Conservation (phyloP, 1,284 basidiomycete species). For the Apiotrichum gamsii region DNA sequence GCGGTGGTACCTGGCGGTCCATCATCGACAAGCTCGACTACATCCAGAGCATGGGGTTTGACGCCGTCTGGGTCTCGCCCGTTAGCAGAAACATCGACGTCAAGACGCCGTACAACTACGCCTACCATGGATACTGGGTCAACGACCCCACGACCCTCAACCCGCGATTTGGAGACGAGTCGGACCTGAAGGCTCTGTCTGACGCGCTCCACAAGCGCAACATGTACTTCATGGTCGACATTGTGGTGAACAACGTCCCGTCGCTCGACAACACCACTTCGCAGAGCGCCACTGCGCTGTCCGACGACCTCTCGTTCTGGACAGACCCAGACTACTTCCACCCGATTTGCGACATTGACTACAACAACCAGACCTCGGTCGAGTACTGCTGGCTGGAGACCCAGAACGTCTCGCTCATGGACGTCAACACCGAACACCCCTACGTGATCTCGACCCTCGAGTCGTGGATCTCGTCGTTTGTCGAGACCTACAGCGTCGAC, state of each 20-base stretch:
- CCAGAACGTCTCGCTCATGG: slow-evolving; percentile 59
- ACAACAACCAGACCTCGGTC: slow-evolving; percentile 58
- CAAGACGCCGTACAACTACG: slow-evolving; percentile 54
- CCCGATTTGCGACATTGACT: slow-evolving; percentile 60
- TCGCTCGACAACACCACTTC: slow-evolving; percentile 36
- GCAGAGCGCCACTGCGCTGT: slow-evolving; percentile 22
- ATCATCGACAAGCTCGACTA: slow-evolving; percentile 69
- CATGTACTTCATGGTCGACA: slow-evolving; percentile 74
- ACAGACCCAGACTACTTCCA: slow-evolving; percentile 52
- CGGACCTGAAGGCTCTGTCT: slow-evolving; percentile 62
- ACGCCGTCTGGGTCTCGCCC: slow-evolving; percentile 56
- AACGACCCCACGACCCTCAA: slow-evolving; percentile 62
- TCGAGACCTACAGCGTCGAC: slow-evolving; percentile 57
- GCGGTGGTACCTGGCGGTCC: slow-evolving; percentile 70
- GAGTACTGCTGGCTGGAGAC: slow-evolving; percentile 72
- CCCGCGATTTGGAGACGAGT: slow-evolving; percentile 59
- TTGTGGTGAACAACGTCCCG: slow-evolving; percentile 70
- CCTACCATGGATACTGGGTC: slow-evolving; percentile 48
- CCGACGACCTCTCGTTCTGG: slow-evolving; percentile 31
- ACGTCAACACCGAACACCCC: slow-evolving; percentile 64
- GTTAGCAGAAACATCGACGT: slow-evolving; percentile 59
- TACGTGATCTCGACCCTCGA: slow-evolving; percentile 56
- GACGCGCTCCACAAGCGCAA: slow-evolving; percentile 59
- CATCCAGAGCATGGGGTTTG: slow-evolving; percentile 68
- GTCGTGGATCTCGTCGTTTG: slow-evolving; percentile 58